phyloP scores from a whole-genome alignment of 176 grass and related monocot species.

The Cenchrus americanus region DNA sequence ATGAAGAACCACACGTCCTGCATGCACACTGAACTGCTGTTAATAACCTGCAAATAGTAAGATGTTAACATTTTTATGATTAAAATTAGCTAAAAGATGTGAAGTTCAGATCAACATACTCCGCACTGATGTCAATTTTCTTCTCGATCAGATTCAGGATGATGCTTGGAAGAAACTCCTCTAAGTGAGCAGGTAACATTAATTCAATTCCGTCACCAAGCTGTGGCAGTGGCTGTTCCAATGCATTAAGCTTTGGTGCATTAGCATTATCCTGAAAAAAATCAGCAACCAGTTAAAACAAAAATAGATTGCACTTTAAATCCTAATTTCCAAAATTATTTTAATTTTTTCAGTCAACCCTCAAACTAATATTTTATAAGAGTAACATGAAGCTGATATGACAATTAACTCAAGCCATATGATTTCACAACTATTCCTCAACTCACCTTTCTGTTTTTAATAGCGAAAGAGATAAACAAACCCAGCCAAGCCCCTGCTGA shows the following conservation, averaged over 20 bases:
- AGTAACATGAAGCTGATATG: background rate
- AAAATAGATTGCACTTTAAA: background rate
- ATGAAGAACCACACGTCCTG: background rate
- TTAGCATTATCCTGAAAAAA: background rate
- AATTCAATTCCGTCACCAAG: background rate
- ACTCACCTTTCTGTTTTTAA: background rate
- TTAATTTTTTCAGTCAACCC: background rate
- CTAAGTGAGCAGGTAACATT: background rate
- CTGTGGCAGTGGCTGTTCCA: background rate
- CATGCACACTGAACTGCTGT: background rate
- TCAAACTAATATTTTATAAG: background rate
- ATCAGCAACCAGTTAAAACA: background rate
- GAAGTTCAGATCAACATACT: slow-evolving; percentile 3
- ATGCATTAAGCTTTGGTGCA: too few relatives aligned
- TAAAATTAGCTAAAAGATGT: background rate
- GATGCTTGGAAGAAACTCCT: background rate
- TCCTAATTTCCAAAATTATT: background rate
- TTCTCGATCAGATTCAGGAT: background rate
- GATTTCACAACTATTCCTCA: background rate
- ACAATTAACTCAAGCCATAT: background rate
- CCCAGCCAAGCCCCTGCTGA: background rate
- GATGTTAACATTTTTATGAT: background rate
- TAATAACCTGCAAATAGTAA: background rate
- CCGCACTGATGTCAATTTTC: background rate
- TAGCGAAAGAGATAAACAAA: background rate